Conservation (phyloP, 352 stramenopile species). For the Bremia lactucae region DNA sequence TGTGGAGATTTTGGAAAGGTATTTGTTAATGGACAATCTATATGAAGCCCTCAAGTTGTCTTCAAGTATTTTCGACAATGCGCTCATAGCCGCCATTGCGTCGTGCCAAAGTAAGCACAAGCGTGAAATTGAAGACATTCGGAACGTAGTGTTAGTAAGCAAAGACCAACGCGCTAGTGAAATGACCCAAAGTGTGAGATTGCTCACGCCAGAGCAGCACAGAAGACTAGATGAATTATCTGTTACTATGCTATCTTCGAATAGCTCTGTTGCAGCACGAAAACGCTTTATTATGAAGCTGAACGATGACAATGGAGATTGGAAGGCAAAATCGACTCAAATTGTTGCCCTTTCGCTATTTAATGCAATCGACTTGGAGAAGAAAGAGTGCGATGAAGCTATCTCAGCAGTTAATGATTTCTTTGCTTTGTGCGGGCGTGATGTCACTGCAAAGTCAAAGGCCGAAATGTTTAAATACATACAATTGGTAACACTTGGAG, state of each 20-base stretch:
- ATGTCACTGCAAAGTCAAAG: conserved; percentile 1
- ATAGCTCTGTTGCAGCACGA: conserved; percentile 9
- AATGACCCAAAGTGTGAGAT: conserved; percentile 2
- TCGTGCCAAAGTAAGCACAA: conserved; percentile 3
- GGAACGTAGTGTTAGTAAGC: conserved; percentile 30
- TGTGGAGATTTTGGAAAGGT: conserved; percentile 30
- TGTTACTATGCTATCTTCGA: conserved; percentile 13
- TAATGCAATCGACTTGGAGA: conserved; percentile 1
- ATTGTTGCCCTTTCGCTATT: conserved; percentile 21
- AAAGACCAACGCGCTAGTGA: conserved; percentile 14
- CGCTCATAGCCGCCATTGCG: conserved; percentile 10
- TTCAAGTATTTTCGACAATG: conserved; percentile 16
- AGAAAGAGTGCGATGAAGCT: conserved; percentile 9
- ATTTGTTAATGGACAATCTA: conserved; percentile 38
- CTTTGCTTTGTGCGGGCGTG: conserved; percentile 13
- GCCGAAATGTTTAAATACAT: conserved; percentile 21
- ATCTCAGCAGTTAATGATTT: conserved; percentile 10
- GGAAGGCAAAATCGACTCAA: conserved; percentile 16
- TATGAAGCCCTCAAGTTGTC: conserved; percentile 29
- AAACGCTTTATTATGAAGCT: conserved; percentile 9
- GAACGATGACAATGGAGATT: conserved; percentile 12
- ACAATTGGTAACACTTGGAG: conserved; percentile 8
- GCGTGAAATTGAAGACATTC: conserved; percentile 12
- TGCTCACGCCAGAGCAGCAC: conserved; percentile 22
- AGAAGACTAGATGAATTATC: conserved; percentile 18